Evolutionary conservation across 2,329 filamentous ascomycete genomes (phyloP).

Genomic region (Fusarium oxysporum): DNA sequence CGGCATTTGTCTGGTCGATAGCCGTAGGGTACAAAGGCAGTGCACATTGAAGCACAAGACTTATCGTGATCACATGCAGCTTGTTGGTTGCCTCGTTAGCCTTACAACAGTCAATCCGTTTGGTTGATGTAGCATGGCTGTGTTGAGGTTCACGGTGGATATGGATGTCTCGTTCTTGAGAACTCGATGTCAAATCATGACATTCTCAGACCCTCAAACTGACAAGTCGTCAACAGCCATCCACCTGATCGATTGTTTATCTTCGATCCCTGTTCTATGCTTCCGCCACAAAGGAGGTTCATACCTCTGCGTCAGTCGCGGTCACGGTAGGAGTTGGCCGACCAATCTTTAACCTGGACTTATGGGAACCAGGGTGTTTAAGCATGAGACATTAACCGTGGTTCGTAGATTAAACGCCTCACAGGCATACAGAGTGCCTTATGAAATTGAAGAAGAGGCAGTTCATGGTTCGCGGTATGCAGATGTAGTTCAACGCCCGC

Average conservation of each 20-base stretch:
- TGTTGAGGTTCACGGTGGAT: conserved; percentile 17
- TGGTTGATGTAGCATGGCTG: conserved; percentile 14
- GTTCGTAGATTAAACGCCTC: background rate
- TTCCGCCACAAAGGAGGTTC: conserved; percentile 15
- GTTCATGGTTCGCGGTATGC: background rate
- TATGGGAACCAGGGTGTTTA: background rate
- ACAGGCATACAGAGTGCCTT: conserved; percentile 4
- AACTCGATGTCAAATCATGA: conserved; percentile 11
- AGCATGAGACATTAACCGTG: conserved; percentile 5
- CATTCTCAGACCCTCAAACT: conserved; percentile 15
- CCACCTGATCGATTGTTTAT: background rate
- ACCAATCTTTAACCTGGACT: conserved; percentile 3
- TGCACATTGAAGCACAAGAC: conserved; percentile 21
- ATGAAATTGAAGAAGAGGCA: conserved; percentile 18
- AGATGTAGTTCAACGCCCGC: conserved; percentile 12
- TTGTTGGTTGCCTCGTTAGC: conserved; percentile 12
- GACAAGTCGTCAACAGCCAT: background rate
- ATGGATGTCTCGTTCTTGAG: conserved; percentile 14
- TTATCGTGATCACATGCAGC: background rate
- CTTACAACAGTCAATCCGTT: conserved; percentile 2
- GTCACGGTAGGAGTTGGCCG: background rate
- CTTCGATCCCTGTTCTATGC: conserved; percentile 3
- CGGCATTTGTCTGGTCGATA: conserved; percentile 7
- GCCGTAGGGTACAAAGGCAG: conserved; percentile 23
- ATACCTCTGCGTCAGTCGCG: conserved; percentile 10